phyloP scores from a whole-genome alignment of 306 rosid species.

The Hippophae gyantsensis region DNA sequence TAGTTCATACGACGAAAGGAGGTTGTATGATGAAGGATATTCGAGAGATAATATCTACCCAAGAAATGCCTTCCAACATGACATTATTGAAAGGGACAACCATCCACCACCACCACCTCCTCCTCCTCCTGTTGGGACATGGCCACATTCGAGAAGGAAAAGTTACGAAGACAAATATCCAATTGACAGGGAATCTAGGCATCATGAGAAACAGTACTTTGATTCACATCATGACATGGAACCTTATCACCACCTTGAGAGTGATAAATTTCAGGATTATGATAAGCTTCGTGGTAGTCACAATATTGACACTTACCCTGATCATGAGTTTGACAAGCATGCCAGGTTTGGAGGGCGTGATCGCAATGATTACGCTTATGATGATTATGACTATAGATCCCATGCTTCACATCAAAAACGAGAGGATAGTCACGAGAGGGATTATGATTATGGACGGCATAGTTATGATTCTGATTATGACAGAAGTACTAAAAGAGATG shows the following conservation, averaged over 20 bases:
- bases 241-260: slow-evolving; percentile 48
- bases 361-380: slow-evolving; percentile 62
- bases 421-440: slow-evolving; percentile 83
- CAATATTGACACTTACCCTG: slow-evolving; percentile 46
- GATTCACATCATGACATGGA: slow-evolving; percentile 64
- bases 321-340: slow-evolving; percentile 60
- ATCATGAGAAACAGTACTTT: slow-evolving; percentile 55
- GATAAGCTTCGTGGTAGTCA: slow-evolving; percentile 69
- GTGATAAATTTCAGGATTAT: slow-evolving; percentile 50
- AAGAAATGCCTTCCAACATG: slow-evolving; percentile 62
- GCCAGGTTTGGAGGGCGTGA: slow-evolving; percentile 58
- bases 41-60: slow-evolving; percentile 58
- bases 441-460: slow-evolving; percentile 53
- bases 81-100: slow-evolving; percentile 64
- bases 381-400: slow-evolving; percentile 72
- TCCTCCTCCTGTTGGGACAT: slow-evolving; percentile 55
- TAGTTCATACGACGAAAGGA: slow-evolving; percentile 70
- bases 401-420: slow-evolving; percentile 49
- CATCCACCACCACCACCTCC: slow-evolving; percentile 63
- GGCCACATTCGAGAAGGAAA: slow-evolving; percentile 78
- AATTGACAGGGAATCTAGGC: slow-evolving; percentile 66
- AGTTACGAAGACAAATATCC: slow-evolving; percentile 71
- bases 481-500: slow-evolving; percentile 64
- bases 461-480: slow-evolving; percentile 97
- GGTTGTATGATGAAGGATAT: slow-evolving; percentile 78